phyloP scores from a whole-genome alignment of 805 yeast species.

The Candida adriatica region DNA sequence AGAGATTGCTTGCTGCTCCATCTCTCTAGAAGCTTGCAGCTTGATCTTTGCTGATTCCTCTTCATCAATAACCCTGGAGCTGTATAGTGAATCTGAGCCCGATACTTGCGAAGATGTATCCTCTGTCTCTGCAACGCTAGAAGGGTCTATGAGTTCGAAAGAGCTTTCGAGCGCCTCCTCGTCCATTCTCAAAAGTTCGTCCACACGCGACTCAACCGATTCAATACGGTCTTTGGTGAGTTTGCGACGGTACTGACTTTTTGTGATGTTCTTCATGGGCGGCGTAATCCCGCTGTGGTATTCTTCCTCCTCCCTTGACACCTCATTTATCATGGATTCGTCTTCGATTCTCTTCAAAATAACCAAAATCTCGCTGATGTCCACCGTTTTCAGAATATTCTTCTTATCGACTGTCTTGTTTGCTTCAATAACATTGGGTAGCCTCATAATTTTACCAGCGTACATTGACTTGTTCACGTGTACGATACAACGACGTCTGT shows the following conservation, averaged over 20 bases:
- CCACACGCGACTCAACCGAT: constrained; percentile 71
- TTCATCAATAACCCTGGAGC: constrained; percentile 15
- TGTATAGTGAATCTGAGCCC: not conserved
- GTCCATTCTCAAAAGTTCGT: constrained; percentile 67
- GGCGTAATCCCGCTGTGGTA: constrained; percentile 67
- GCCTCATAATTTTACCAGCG: constrained; percentile 79
- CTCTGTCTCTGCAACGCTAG: constrained; percentile 8
- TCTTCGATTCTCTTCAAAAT: constrained; percentile 51
- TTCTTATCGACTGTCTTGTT: constrained; percentile 86
- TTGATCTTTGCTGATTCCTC: constrained; percentile 7
- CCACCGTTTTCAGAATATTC: constrained; percentile 80
- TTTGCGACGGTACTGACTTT: constrained; percentile 65
- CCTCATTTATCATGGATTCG: constrained; percentile 40
- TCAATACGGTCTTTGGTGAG: constrained; percentile 67
- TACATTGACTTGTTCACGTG: constrained; percentile 62
- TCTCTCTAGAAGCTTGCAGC: constrained; percentile 4
- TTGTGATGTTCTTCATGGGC: constrained; percentile 65
- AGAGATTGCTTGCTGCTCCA: constrained; percentile 4
- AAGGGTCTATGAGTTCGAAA: constrained; percentile 66
- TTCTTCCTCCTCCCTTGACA: constrained; percentile 32
- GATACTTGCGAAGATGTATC: constrained; percentile 9
- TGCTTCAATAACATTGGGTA: constrained; percentile 83
- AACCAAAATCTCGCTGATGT: constrained; percentile 76
- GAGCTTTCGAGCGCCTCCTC: constrained; percentile 76
- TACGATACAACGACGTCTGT: constrained; percentile 71